These are phyloP conservation scores for Erythrobasidium yunnanense DNA, from an alignment of 768 basidiomycete species.

Conservation along the genomic window DNA sequence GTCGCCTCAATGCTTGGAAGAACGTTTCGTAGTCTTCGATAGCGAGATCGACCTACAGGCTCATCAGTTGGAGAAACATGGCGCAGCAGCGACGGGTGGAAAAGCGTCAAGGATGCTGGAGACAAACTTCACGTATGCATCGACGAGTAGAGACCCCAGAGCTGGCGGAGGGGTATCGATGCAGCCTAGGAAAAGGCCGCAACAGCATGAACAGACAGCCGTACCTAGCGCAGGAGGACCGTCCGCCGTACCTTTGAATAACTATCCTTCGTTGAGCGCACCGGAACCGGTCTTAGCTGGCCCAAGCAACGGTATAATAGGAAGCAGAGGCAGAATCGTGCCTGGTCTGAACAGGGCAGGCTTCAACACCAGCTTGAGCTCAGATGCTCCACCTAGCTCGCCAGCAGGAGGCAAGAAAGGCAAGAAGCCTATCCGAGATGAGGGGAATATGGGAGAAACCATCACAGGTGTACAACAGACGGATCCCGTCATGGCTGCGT, in stretches of 20 bases:
- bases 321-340: neutral
- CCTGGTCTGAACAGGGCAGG: conserved; percentile 16
- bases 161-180: conserved; percentile 20
- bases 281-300: neutral
- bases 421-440: neutral
- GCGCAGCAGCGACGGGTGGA: conserved; percentile 52
- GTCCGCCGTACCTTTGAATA: neutral
- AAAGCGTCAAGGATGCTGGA: conserved; percentile 59
- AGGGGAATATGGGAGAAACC: conserved; percentile 6
- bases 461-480: conserved; percentile 16
- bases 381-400: neutral
- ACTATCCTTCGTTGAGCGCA: neutral
- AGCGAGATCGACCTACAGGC: conserved; percentile 77
- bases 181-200: neutral
- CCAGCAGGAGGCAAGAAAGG: neutral
- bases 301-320: neutral
- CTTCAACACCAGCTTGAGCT: conserved; percentile 16
- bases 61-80: conserved; percentile 77
- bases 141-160: conserved; percentile 14
- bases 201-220: neutral
- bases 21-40: conserved; percentile 90
- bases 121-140: conserved; percentile 46
- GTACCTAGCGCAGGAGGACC: conserved; percentile 28
- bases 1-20: conserved; percentile 60
- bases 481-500: conserved; percentile 17